Evolutionary conservation across 768 basidiomycete genomes (phyloP).

Genomic region (Kondoa malvinella): DNA sequence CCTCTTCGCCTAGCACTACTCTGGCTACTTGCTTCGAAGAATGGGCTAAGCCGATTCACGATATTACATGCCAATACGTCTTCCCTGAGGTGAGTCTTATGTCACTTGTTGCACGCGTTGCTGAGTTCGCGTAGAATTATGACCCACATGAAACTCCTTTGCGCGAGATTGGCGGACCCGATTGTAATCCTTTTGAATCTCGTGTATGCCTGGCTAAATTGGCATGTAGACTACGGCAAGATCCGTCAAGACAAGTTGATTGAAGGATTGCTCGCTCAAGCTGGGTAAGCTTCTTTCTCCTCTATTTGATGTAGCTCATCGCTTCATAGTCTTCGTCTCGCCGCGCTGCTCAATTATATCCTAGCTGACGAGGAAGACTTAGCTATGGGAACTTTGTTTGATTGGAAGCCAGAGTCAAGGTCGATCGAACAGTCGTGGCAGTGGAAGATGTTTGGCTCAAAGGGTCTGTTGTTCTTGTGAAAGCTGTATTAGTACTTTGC

Average conservation of each 20-base stretch:
- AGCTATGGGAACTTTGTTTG: background rate
- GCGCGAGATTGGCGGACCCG: slow-evolving; percentile 57
- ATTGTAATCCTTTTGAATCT: slow-evolving; percentile 31
- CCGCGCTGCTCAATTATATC: slow-evolving; percentile 51
- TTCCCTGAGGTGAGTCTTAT: slow-evolving; percentile 21
- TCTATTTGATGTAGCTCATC: background rate
- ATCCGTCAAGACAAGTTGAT: slow-evolving; percentile 53
- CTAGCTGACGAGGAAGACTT: slow-evolving; percentile 15
- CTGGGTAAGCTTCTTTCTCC: slow-evolving; percentile 29
- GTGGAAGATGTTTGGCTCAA: background rate
- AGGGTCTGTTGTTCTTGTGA: background rate
- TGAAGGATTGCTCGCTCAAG: slow-evolving; percentile 68
- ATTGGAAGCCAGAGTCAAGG: background rate
- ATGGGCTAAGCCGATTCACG: background rate
- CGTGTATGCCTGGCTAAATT: background rate
- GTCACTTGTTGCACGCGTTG: slow-evolving; percentile 21
- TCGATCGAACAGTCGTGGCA: background rate
- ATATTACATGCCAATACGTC: slow-evolving; percentile 17
- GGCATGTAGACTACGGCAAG: slow-evolving; percentile 39
- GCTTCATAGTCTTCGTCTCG: slow-evolving; percentile 47
- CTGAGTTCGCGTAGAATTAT: slow-evolving; percentile 19
- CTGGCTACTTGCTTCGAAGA: slow-evolving; percentile 11
- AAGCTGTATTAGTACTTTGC: too few relatives aligned
- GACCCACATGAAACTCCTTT: slow-evolving; percentile 6
- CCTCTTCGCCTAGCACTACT: slow-evolving; percentile 9